These are phyloP conservation scores for Acanthamoeba culbertsoni DNA, from an alignment of 208 protist species.

Conservation along the genomic window DNA sequence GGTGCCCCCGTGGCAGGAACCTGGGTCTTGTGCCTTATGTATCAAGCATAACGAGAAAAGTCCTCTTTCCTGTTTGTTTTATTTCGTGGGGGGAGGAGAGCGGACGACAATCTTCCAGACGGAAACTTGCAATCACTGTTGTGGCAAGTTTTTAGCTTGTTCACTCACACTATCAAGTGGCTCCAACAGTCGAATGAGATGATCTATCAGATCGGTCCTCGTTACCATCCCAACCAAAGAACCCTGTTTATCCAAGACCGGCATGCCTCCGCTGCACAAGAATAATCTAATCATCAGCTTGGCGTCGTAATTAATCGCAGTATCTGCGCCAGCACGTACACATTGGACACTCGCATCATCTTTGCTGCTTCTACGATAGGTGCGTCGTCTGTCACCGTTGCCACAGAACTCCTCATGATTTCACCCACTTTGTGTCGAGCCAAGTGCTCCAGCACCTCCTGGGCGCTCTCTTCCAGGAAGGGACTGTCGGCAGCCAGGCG, in stretches of 20 bases:
- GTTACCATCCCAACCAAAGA: conserved; percentile 64
- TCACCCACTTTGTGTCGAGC: conserved; percentile 50
- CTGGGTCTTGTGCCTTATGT: too few species aligned
- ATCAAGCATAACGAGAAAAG: too few species aligned
- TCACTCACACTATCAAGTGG: too few species aligned
- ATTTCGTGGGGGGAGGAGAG: too few species aligned
- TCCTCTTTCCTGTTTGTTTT: too few species aligned
- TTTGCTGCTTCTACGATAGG: conserved; percentile 65
- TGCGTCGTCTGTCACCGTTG: conserved; percentile 60
- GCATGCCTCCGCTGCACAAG: conserved; percentile 51
- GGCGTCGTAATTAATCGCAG: too few species aligned
- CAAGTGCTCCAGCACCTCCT: conserved; percentile 65
- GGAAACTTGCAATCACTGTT: neutral
- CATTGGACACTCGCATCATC: conserved; percentile 65
- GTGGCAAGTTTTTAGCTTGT: neutral
- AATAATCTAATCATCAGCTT: too few species aligned
- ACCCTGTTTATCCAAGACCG: conserved; percentile 63
- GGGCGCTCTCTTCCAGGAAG: conserved; percentile 65
- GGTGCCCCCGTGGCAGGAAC: too few species aligned
- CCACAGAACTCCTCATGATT: conserved; percentile 62
- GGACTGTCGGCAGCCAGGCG: conserved; percentile 66
- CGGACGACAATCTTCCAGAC: too few species aligned
- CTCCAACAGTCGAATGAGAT: conserved; percentile 68
- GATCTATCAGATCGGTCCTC: conserved; percentile 65
- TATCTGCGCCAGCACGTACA: too few species aligned